Base-by-base conservation (phyloP, 352 stramenopile species). In the Peronospora farinosa region DNA sequence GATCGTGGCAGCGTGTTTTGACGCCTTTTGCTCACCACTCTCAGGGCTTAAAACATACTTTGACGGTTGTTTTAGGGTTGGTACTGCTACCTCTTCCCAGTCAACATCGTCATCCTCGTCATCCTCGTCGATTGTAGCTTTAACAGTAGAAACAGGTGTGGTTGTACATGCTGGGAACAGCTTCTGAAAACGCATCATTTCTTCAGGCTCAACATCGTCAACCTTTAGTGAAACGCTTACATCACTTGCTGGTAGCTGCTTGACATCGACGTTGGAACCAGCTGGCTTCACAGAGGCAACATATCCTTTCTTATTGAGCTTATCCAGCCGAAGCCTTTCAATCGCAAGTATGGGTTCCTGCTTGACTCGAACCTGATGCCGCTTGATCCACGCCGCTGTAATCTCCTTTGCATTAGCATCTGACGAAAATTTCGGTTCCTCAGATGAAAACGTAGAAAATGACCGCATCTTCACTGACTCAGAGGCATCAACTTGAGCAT, bases 171-270 rank as follows among this genome's bases (percentile, higher is more conserved):
- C 51, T 11, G 63, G 55, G 32, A 88, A 77, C 13, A 84, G 30
- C 10, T 63, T 31, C 63, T 54, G 40, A 50, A 64, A 48, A 56
- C 57, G 23, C 15, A 25, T 25, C 31, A 67, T 61, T 9, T 57
- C 37, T 41, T 65, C 40, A 7, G 31, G 36, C 12, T 60, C 49
- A 5, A 71, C 21, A 8, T 86, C 74, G 7, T 80, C 70, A 21
- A 51, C 25, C 13, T 83, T 78, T 50, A 86, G 61, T 6, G 66
- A 58, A 35, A 86, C 69, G 10, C 51, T 71, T 5, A 86, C 45
- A 28, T 60, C 47, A 33, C 42, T 39, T 27, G 41, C n/a, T 43
- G 32, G 13, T 12, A 35, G 27, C 31, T 47, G 32, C 16, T 36
- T 44, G 13, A 12, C 19, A 33, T 32, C 21, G 44, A 16, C 46